phyloP scores from a whole-genome alignment of 2,329 filamentous ascomycete species.

The Aspergillus sp. region DNA sequence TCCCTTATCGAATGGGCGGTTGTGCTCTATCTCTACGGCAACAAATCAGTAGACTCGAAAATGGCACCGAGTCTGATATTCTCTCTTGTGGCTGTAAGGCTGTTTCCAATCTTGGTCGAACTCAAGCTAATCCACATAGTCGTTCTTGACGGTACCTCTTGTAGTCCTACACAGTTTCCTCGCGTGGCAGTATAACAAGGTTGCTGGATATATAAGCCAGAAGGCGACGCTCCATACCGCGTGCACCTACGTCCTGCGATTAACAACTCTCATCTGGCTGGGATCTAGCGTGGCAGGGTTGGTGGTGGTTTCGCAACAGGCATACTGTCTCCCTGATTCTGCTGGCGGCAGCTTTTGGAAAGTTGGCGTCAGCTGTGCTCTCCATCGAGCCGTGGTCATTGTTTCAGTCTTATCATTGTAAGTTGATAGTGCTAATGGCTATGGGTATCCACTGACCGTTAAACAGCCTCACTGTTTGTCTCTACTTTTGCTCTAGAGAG shows the following conservation, averaged over 20 bases:
- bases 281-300: conserved; percentile 39
- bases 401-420: conserved; percentile 38
- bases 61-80: conserved; percentile 39
- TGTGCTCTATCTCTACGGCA: conserved; percentile 36
- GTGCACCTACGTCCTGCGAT: conserved; percentile 36
- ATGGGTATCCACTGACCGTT: background rate
- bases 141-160: conserved; percentile 37
- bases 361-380: conserved; percentile 36
- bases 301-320: conserved; percentile 37
- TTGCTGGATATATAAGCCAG: conserved; percentile 29
- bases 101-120: background rate
- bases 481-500: conserved; percentile 39
- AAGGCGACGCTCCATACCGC: conserved; percentile 33
- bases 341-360: conserved; percentile 32
- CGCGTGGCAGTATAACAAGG: conserved; percentile 39
- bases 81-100: conserved; percentile 36
- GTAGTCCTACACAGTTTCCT: conserved; percentile 39
- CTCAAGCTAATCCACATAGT: conserved; percentile 22
- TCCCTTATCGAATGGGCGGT: conserved; percentile 37
- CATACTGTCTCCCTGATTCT: conserved; percentile 31
- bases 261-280: conserved; percentile 39
- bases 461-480: conserved; percentile 34
- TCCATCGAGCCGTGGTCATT: conserved; percentile 36
- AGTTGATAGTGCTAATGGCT: conserved; percentile 10
- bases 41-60: conserved; percentile 36